Conservation (phyloP, 345 rosid genomes). For the Turritis glabra region DNA sequence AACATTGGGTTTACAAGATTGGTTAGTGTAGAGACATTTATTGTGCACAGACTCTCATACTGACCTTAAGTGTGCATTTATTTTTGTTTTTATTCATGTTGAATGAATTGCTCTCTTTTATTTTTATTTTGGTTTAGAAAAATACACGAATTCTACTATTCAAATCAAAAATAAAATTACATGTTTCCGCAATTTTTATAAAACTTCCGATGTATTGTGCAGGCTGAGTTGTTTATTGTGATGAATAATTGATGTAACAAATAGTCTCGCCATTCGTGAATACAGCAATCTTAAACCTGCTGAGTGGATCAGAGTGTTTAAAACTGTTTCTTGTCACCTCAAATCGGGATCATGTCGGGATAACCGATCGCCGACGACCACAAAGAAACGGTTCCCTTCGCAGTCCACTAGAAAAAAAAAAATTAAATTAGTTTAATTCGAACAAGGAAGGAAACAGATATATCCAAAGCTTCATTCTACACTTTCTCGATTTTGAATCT, state of each 20-base stretch:
- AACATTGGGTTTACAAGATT: slow-evolving; percentile 19
- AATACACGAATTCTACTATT: background rate
- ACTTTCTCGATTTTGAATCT: slow-evolving; percentile 27
- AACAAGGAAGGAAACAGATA: slow-evolving; percentile 17
- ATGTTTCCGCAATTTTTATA: background rate
- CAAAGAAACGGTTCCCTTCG: slow-evolving; percentile 19
- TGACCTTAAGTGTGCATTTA: background rate
- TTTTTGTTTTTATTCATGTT: background rate
- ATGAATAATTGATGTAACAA: no score
- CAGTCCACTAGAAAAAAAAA: background rate
- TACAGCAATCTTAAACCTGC: background rate
- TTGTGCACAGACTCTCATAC: background rate
- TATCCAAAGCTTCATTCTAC: slow-evolving; percentile 7
- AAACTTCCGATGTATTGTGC: background rate
- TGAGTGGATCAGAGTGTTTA: background rate
- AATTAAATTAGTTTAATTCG: no score
- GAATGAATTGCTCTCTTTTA: background rate
- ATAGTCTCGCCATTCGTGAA: no score
- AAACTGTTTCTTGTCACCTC: background rate
- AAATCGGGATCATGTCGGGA: slow-evolving; percentile 22
- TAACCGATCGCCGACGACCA: slow-evolving; percentile 29
- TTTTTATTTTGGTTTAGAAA: background rate
- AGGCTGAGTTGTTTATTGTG: background rate
- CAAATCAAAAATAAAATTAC: background rate
- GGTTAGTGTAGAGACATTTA: slow-evolving; percentile 20